Percentiles rank a stretch among this genome's conserved stretches.
Conservation (phyloP, 345 rosid species). For the Moricandia moricandioides region DNA sequence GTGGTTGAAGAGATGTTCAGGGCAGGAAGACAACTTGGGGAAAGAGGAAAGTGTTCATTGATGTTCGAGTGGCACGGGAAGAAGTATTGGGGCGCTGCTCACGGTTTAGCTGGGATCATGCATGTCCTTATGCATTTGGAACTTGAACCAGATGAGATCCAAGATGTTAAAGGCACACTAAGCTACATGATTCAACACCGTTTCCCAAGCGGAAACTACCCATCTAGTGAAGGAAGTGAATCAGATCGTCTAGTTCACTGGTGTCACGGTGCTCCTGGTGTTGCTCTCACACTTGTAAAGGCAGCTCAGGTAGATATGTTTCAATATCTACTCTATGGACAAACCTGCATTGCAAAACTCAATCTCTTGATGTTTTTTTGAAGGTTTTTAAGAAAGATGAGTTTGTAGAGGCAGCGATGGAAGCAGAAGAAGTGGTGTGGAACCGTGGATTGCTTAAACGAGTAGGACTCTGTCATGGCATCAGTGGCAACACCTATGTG, state of each 20-base stretch:
- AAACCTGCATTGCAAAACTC: not conserved
- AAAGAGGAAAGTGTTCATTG: constrained; percentile 45
- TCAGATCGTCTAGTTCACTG: constrained; percentile 62
- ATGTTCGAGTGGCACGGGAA: constrained; percentile 73
- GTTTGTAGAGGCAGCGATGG: constrained; percentile 56
- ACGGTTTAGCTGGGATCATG: constrained; percentile 71
- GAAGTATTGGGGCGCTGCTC: constrained; percentile 78
- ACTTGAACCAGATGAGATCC: constrained; percentile 52
- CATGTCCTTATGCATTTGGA: constrained; percentile 59
- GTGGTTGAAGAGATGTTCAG: constrained; percentile 54
- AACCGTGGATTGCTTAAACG: constrained; percentile 62
- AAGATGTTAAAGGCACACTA: constrained; percentile 58
- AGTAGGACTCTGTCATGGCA: constrained; percentile 73
- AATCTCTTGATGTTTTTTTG: not conserved
- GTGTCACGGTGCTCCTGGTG: constrained; percentile 80
- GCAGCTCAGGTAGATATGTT: constrained; percentile 54
- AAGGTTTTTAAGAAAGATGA: constrained; percentile 51
- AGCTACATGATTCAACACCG: constrained; percentile 52
- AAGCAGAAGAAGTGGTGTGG: constrained; percentile 65
- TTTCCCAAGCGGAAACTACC: constrained; percentile 60
- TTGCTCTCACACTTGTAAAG: constrained; percentile 60
- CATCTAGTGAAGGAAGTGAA: constrained; percentile 49
- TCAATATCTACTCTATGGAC: no score
- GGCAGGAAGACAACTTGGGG: constrained; percentile 46
- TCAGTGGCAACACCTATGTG: constrained; percentile 61